phyloP scores from a whole-genome alignment of 805 yeast species.

The Wickerhamomyces xylosicus region DNA sequence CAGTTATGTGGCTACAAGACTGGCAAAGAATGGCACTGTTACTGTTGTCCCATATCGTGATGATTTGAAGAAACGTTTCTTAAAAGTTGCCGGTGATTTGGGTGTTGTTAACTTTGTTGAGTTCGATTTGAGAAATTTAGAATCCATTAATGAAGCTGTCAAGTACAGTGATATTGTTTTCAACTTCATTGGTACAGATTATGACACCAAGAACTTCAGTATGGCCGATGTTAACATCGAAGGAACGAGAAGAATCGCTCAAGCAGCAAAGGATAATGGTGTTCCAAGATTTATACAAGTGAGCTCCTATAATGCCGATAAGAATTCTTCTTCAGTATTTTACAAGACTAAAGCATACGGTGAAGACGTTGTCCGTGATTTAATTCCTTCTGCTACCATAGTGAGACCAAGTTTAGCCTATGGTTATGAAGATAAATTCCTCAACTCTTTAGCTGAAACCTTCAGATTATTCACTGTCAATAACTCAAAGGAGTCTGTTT shows the following conservation, averaged over 20 bases:
- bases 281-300: constrained; percentile 73
- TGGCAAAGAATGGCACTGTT: constrained; percentile 75
- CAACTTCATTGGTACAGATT: constrained; percentile 71
- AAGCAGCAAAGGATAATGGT: constrained; percentile 56
- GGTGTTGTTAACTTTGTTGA: constrained; percentile 83
- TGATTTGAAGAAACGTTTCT: constrained; percentile 64
- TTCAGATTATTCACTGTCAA: constrained; percentile 58
- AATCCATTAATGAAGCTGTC: constrained; percentile 67
- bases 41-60: constrained; percentile 76
- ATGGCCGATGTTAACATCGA: constrained; percentile 82
- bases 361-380: constrained; percentile 59
- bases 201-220: constrained; percentile 66
- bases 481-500: constrained; percentile 47
- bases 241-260: constrained; percentile 66
- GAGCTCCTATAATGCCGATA: constrained; percentile 68
- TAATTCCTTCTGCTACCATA: constrained; percentile 67
- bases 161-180: constrained; percentile 75
- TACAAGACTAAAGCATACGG: constrained; percentile 74
- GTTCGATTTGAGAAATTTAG: constrained; percentile 68
- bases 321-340: constrained; percentile 56
- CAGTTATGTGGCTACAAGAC: constrained; percentile 54
- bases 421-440: constrained; percentile 63
- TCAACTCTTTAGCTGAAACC: constrained; percentile 47
- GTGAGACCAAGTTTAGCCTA: constrained; percentile 79
- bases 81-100: constrained; percentile 76